These are phyloP conservation scores for Cercospora nicotianae DNA, from an alignment of 2,329 filamentous ascomycete genomes.

Conservation along the genomic window DNA sequence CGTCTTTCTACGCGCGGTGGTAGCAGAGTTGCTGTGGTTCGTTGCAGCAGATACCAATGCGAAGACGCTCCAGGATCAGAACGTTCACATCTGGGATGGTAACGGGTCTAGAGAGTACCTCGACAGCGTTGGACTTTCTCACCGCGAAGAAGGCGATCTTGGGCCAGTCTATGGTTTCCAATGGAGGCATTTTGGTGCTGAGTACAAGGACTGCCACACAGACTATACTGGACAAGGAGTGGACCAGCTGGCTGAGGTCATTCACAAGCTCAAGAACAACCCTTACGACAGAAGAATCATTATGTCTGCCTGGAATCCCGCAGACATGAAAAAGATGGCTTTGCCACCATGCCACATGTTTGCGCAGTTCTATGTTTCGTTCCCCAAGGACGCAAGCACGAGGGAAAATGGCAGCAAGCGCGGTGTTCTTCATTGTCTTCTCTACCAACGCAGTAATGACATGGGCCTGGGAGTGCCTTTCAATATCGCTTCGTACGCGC, in stretches of 20 bases:
- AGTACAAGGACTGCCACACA: conserved; percentile 73
- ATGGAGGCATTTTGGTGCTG: conserved; percentile 96
- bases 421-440: conserved; percentile 77
- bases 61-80: conserved; percentile 69
- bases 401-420: conserved; percentile 44
- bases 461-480: conserved; percentile 98
- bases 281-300: conserved; percentile 91
- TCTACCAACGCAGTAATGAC: conserved; percentile 94
- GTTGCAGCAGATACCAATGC: conserved; percentile 81
- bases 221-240: conserved; percentile 89
- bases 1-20: conserved; percentile 85
- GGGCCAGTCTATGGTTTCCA: conserved; percentile 98
- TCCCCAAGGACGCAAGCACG: conserved; percentile 48
- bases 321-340: conserved; percentile 82
- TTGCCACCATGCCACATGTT: conserved; percentile 97
- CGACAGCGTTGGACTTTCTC: conserved; percentile 75
- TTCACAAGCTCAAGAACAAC: conserved; percentile 77
- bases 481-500: conserved; percentile 92
- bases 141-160: conserved; percentile 84
- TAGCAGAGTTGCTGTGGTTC: conserved; percentile 96
- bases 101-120: conserved; percentile 91
- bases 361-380: conserved; percentile 91
- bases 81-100: conserved; percentile 97
- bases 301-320: conserved; percentile 90
- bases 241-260: conserved; percentile 88